Percentiles rank a stretch among this genome's conserved stretches.
Conservation (phyloP, 768 basidiomycete genomes). For the Trametes meyenii region DNA sequence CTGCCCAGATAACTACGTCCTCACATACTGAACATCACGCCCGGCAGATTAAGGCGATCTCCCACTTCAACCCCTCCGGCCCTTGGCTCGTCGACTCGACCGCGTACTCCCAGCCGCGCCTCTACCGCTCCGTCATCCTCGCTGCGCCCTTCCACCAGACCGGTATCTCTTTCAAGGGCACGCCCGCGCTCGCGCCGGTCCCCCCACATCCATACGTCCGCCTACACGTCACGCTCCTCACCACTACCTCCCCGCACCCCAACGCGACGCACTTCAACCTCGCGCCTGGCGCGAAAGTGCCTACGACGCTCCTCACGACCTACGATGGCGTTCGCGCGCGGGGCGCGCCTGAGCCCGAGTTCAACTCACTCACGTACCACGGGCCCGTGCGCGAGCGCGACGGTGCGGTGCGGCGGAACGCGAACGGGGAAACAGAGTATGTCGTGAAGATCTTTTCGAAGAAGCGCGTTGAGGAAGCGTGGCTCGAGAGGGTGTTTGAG, state of each 20-base stretch:
- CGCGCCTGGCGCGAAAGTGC: constrained; percentile 45
- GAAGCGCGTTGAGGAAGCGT: constrained; percentile 62
- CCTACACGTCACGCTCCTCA: constrained; percentile 87
- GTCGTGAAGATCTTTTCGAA: constrained; percentile 89
- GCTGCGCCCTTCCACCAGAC: constrained; percentile 85
- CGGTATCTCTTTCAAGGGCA: constrained; percentile 52
- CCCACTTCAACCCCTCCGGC: constrained; percentile 40
- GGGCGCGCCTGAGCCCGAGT: constrained; percentile 55
- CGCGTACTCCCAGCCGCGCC: constrained; percentile 37
- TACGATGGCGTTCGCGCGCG: constrained; percentile 59
- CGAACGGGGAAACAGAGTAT: constrained; percentile 48
- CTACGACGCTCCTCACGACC: constrained; percentile 74
- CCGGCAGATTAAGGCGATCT: constrained; percentile 57
- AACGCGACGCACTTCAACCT: constrained; percentile 74
- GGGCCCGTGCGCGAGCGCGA: constrained; percentile 46
- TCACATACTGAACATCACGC: neutral
- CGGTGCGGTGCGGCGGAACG: constrained; percentile 43
- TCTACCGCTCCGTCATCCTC: constrained; percentile 77
- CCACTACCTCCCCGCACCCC: constrained; percentile 68
- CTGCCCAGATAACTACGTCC: neutral
- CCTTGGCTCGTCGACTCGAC: constrained; percentile 54
- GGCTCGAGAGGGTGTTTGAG: constrained; percentile 66
- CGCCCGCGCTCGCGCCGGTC: constrained; percentile 53
- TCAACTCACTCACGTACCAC: constrained; percentile 87
- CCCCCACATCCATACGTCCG: constrained; percentile 76